Conservation (phyloP, 352 stramenopile species). For the Pythium dissimile region DNA sequence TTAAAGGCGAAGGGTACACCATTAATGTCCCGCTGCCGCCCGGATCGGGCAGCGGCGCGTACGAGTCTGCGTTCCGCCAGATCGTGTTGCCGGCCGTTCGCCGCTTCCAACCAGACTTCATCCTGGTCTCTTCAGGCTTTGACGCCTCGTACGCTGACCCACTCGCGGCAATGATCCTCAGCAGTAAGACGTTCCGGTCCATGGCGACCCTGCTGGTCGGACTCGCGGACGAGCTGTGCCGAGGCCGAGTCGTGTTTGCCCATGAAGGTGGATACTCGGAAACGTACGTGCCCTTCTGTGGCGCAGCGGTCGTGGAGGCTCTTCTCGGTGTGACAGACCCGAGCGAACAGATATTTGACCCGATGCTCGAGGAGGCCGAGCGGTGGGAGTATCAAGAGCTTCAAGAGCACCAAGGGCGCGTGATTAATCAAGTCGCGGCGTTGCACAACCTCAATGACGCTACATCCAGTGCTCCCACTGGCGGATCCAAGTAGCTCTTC, state of each 20-base stretch:
- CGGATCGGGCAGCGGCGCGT: constrained; percentile 68
- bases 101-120: constrained; percentile 74
- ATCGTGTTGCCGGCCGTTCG: constrained; percentile 68
- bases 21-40: constrained; percentile 88
- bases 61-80: constrained; percentile 57
- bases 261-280: constrained; percentile 87
- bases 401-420: constrained; percentile 61
- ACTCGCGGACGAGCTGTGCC: constrained; percentile 37
- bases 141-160: constrained; percentile 81
- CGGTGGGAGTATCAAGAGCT: constrained; percentile 77
- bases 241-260: constrained; percentile 61
- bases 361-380: constrained; percentile 56
- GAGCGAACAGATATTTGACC: constrained; percentile 48
- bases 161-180: constrained; percentile 83
- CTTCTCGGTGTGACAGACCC: constrained; percentile 46
- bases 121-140: constrained; percentile 75
- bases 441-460: constrained; percentile 24
- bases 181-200: constrained; percentile 55
- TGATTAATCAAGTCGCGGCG: constrained; percentile 36
- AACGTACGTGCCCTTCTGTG: constrained; percentile 90
- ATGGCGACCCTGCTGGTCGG: constrained; percentile 62
- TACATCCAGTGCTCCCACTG: neutral
- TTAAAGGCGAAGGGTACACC: constrained; percentile 45
- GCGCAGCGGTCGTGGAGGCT: constrained; percentile 73
- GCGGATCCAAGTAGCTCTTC: constrained; percentile 5